These are phyloP conservation scores for Trichosporon inkin DNA, from an alignment of 1,284 basidiomycete genomes.

Conservation along the genomic window DNA sequence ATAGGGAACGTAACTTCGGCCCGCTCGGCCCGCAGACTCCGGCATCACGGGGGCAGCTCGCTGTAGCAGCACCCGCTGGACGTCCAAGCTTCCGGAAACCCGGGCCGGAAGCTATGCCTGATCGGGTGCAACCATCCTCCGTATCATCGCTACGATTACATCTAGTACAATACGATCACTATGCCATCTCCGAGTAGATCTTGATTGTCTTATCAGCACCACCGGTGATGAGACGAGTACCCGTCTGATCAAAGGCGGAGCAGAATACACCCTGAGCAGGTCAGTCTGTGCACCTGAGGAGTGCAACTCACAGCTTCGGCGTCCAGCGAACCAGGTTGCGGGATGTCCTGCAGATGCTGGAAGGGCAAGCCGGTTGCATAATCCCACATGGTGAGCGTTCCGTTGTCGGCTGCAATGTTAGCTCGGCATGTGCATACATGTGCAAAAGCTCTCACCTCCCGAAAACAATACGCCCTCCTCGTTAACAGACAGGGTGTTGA, in stretches of 20 bases:
- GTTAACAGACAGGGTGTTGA: conserved; percentile 93
- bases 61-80: too few relatives aligned
- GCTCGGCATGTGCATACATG: not conserved
- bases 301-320: conserved; percentile 72
- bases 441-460: conserved; percentile 63
- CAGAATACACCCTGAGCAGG: conserved; percentile 67
- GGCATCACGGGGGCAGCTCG: not conserved
- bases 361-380: conserved; percentile 91
- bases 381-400: conserved; percentile 85
- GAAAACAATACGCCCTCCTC: conserved; percentile 95
- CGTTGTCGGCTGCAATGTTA: conserved; percentile 68
- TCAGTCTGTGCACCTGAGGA: not conserved
- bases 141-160: not conserved
- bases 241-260: conserved; percentile 93
- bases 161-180: conserved; percentile 11
- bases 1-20: not conserved
- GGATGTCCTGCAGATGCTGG: conserved; percentile 88
- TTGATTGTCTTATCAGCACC: conserved; percentile 99
- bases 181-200: conserved; percentile 49
- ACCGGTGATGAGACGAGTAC: conserved; percentile 89
- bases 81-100: not conserved
- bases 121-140: not conserved
- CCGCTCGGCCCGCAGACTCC: conserved; percentile 1
- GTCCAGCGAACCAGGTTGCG: conserved; percentile 93
- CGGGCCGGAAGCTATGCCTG: not conserved